Percentiles rank a stretch among this genome's conserved stretches.
phyloP scores from a whole-genome alignment of 441 rosid genomes.

The Pelargonium australe region DNA sequence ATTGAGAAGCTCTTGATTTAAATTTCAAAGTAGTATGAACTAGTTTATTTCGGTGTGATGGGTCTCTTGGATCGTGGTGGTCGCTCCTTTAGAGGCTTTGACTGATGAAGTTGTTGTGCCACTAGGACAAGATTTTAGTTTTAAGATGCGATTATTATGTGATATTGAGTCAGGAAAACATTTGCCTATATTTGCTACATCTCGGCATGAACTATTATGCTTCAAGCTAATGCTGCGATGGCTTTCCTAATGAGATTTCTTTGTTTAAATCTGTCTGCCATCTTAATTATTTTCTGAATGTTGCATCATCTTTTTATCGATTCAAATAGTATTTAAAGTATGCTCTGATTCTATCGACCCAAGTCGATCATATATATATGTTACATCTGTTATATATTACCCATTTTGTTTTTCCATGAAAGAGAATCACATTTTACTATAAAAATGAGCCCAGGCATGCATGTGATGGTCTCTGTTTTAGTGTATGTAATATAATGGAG shows the following conservation, averaged over 20 bases:
- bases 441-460: not conserved
- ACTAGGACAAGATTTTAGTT: constrained; percentile 11
- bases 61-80: constrained; percentile 49
- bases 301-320: too few species aligned
- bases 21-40: not conserved
- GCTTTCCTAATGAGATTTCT: too few species aligned
- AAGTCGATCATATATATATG: too few species aligned
- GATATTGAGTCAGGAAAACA: not conserved
- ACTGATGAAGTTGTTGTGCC: constrained; percentile 48
- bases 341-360: too few species aligned
- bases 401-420: not conserved
- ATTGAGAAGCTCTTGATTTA: constrained; percentile 89
- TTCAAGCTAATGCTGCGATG: too few species aligned
- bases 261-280: too few species aligned
- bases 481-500: not conserved
- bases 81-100: constrained; percentile 58
- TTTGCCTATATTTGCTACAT: not conserved
- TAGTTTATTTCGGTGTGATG: constrained; percentile 66
- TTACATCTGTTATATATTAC: not conserved
- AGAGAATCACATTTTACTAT: not conserved
- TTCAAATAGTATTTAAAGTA: too few species aligned
- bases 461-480: not conserved
- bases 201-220: too few species aligned
- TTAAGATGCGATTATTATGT: not conserved
- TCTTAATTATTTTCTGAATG: too few species aligned